Evolutionary conservation across 2,329 filamentous ascomycete genomes (phyloP), one percentile per base, ranked within the genome.

Genomic region (Leptographium lundbergii): DNA sequence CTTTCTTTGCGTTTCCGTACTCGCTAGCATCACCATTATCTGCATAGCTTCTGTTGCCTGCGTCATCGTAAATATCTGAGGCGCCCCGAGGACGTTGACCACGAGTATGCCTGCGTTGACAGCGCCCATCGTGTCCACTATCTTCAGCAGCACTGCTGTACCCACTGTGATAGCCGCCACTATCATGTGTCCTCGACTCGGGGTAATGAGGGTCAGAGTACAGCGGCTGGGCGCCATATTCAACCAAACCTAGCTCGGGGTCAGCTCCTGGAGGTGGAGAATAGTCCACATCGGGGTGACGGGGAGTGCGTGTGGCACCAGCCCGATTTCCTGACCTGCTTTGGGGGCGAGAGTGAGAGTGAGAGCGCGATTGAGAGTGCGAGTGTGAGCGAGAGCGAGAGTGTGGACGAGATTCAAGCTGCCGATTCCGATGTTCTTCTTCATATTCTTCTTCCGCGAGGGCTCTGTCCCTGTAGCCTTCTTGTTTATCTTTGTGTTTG

Each of bases 181-280:
- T 58, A 11, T 60, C 36, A 14, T 7, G 51, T 42, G 71, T 66
- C 47, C 66, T 68, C 56, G 65, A 60, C 29, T 66, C 64, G 54
- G 70, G 68, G 63, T 70, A 67, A 54, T 69, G 70, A 64, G 71
- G 69, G 39, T 68, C 67, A 61, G 70, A 67, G 62, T 74, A 74
- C 64, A 86, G 75, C 66, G 82, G 81, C 64, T 78, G 76, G 68
- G 74, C 75, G 65, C 82, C 82, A 75, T 86, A 86, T 70, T 85
- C 80, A 78, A 86, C 81, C 77, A 85, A 77, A 74, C 81, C 82
- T 82, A 85, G 74, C 74, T 84, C 81, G 75, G 77, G 78, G 81
- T 85, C 81, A 84, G 79, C 61, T 51, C 54, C 57, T 39, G 62
- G 50, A 69, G 69, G 55, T 57, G 67, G 55, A 55, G 54, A 56